phyloP scores from a whole-genome alignment of 2,329 filamentous ascomycete species.

The Arthrobotrys conoides region DNA sequence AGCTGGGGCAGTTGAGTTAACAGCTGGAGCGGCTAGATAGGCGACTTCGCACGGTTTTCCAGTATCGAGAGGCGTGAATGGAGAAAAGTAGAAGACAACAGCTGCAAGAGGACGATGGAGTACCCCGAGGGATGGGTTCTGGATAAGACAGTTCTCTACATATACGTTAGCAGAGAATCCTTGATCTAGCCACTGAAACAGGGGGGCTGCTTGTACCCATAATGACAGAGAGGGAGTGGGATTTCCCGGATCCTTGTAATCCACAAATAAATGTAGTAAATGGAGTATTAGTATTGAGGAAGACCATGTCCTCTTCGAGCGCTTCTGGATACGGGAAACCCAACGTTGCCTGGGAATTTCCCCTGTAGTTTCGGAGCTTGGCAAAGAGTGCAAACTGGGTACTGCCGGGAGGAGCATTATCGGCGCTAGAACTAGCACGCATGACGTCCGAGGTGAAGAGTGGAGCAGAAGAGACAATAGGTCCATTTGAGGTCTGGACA shows the following conservation, averaged over 20 bases:
- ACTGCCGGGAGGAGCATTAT: neutral
- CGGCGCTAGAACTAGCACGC: neutral
- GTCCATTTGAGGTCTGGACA: neutral
- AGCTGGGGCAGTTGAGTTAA: neutral
- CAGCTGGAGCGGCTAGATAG: constrained; percentile 36
- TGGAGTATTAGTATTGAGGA: constrained; percentile 46
- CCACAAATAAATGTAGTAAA: constrained; percentile 57
- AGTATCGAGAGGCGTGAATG: constrained; percentile 28
- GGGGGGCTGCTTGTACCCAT: constrained; percentile 14
- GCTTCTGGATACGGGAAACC: neutral
- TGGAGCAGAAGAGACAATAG: constrained; percentile 20
- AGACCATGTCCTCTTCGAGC: constrained; percentile 27
- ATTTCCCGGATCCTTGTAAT: constrained; percentile 53
- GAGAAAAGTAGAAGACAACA: constrained; percentile 35
- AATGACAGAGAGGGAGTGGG: constrained; percentile 51
- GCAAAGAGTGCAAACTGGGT: constrained; percentile 40
- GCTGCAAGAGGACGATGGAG: constrained; percentile 27
- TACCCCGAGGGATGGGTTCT: constrained; percentile 32
- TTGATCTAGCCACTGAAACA: neutral
- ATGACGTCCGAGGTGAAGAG: constrained; percentile 42
- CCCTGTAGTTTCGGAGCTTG: constrained; percentile 8
- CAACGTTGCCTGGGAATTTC: neutral
- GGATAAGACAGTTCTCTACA: constrained; percentile 48
- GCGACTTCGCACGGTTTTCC: constrained; percentile 55
- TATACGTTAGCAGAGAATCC: neutral